Percentiles rank a stretch among this genome's conserved stretches.
Evolutionary conservation across 768 basidiomycete genomes (phyloP).

Genomic region (Trametes cingulata): DNA sequence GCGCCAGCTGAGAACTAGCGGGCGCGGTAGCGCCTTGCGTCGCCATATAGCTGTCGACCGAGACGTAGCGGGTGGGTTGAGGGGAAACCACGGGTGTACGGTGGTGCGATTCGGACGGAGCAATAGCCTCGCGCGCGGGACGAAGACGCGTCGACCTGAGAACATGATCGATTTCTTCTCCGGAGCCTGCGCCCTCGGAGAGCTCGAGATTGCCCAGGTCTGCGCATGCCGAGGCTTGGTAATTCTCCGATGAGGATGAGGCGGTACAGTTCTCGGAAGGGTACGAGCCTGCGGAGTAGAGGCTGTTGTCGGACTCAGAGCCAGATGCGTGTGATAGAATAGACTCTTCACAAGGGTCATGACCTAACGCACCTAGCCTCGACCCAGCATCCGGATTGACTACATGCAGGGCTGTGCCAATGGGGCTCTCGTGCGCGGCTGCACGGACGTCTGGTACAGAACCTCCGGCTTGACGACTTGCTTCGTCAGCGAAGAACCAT

Average conservation of each 20-base stretch:
- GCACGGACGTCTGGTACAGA: too few species aligned
- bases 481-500: too few species aligned
- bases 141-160: constrained; percentile 9
- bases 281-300: constrained; percentile 21
- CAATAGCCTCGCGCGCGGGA: background rate
- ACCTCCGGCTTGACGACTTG: too few species aligned
- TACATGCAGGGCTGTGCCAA: background rate
- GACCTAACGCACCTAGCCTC: background rate
- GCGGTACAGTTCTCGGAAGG: background rate
- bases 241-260: background rate
- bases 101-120: background rate
- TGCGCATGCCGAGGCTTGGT: background rate
- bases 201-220: constrained; percentile 20
- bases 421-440: background rate
- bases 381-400: constrained; percentile 21
- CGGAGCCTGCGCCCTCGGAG: constrained; percentile 21
- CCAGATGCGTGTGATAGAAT: background rate
- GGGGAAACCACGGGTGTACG: background rate
- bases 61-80: background rate
- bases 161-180: constrained; percentile 26
- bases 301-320: constrained; percentile 18
- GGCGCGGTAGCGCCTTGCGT: background rate
- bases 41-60: background rate
- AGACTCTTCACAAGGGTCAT: background rate
- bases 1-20: background rate